Evolutionary conservation across 2,329 filamentous ascomycete genomes (phyloP).

Genomic region (Scopulariopsis brevicaulis): DNA sequence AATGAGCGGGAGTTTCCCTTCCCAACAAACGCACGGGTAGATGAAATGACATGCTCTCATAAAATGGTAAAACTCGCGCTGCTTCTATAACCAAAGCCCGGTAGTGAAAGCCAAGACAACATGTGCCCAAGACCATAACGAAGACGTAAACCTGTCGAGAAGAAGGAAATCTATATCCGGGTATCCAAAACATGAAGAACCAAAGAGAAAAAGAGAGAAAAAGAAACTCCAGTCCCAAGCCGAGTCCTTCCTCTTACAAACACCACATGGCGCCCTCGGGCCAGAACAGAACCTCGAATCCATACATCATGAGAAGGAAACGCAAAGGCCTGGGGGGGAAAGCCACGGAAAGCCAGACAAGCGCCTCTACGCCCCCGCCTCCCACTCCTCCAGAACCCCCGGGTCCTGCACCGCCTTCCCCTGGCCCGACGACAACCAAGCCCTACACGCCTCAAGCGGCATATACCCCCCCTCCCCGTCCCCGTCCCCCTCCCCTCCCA

Average conservation of each 20-base stretch:
- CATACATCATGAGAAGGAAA: not conserved
- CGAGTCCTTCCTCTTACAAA: not conserved
- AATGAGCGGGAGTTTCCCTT: too few relatives aligned
- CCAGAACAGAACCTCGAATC: not conserved
- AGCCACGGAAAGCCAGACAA: not conserved
- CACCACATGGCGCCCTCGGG: too few relatives aligned
- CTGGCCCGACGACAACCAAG: constrained; percentile 28
- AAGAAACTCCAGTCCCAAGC: not conserved
- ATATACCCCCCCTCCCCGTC: constrained; percentile 23
- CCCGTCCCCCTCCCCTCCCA: constrained; percentile 11
- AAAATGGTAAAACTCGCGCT: too few relatives aligned
- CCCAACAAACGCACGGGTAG: too few relatives aligned
- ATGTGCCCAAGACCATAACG: too few relatives aligned
- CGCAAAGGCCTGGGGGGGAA: not conserved
- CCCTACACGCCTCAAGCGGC: constrained; percentile 32
- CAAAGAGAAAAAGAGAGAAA: too few relatives aligned
- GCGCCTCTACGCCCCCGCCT: not conserved
- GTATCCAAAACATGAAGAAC: too few relatives aligned
- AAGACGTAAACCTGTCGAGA: too few relatives aligned
- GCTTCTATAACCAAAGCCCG: too few relatives aligned
- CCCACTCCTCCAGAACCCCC: constrained; percentile 28
- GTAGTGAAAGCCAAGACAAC: too few relatives aligned
- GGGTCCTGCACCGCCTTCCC: constrained; percentile 24
- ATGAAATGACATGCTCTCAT: too few relatives aligned
- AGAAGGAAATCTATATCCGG: not conserved